Evolutionary conservation across 2,329 filamentous ascomycete species (phyloP).

Genomic region (Alternaria triticina): DNA sequence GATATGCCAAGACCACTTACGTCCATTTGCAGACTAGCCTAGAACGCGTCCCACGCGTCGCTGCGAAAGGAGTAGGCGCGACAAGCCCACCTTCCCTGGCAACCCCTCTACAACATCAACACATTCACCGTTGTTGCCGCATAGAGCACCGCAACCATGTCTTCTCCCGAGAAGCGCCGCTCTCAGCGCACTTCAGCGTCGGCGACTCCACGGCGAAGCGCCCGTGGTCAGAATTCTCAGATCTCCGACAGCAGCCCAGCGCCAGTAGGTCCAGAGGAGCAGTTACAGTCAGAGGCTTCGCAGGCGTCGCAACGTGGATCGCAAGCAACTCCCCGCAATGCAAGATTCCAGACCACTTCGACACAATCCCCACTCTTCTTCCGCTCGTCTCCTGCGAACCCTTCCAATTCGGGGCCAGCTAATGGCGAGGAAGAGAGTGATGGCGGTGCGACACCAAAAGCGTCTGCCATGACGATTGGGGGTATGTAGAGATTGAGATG

Average conservation of each 20-base stretch:
- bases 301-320: constrained; percentile 48
- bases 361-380: constrained; percentile 80
- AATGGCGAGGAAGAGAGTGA: constrained; percentile 57
- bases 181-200: constrained; percentile 62
- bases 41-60: constrained; percentile 34
- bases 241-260: constrained; percentile 59
- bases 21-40: constrained; percentile 18
- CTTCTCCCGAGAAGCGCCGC: constrained; percentile 65
- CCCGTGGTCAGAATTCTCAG: constrained; percentile 61
- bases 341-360: constrained; percentile 51
- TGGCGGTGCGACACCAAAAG: constrained; percentile 74
- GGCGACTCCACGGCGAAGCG: constrained; percentile 61
- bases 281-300: constrained; percentile 52
- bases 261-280: constrained; percentile 50
- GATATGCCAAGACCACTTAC: constrained; percentile 15
- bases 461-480: constrained; percentile 65
- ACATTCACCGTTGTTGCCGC: constrained; percentile 4
- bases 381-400: constrained; percentile 64
- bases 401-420: constrained; percentile 48
- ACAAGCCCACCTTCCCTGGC: constrained; percentile 22
- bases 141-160: constrained; percentile 56
- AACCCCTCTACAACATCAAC: constrained; percentile 15
- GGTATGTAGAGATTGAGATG: constrained; percentile 56
- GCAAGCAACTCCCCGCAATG: constrained; percentile 55
- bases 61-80: constrained; percentile 19